phyloP scores from a whole-genome alignment of 441 rosid species.

The Erysimum cheiri region DNA sequence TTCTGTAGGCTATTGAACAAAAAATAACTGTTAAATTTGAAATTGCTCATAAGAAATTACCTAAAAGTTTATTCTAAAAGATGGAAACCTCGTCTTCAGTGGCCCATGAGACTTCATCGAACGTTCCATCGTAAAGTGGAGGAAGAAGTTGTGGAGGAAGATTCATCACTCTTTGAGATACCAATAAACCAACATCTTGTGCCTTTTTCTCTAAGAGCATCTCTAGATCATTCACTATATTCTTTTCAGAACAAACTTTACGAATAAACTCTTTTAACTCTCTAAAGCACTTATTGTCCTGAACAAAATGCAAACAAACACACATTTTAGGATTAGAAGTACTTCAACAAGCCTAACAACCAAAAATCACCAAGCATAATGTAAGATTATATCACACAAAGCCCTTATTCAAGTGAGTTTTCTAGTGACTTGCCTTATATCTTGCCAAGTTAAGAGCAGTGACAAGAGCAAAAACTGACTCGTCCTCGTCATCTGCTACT shows the following conservation, averaged over 20 bases:
- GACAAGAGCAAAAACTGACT: conserved; percentile 63
- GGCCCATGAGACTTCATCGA: conserved; percentile 87
- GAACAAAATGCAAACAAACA: conserved; percentile 24
- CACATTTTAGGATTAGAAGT: background rate
- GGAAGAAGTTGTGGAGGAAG: conserved; percentile 92
- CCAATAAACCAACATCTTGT: conserved; percentile 67
- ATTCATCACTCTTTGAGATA: conserved; percentile 84
- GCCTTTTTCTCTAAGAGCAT: conserved; percentile 59
- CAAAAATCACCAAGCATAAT: conserved; percentile 9
- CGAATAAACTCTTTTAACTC: conserved; percentile 70
- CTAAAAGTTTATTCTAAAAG: background rate
- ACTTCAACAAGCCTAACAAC: conserved; percentile 19
- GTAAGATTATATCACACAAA: no score
- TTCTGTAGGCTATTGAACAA: conserved; percentile 65
- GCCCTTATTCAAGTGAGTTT: background rate
- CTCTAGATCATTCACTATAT: conserved; percentile 48
- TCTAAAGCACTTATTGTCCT: conserved; percentile 65
- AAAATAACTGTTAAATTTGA: conserved; percentile 12
- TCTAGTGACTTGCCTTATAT: conserved; percentile 60
- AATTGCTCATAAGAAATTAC: conserved; percentile 1
- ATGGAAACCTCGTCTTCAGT: conserved; percentile 86
- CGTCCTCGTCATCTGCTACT: conserved; percentile 73
- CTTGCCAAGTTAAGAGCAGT: conserved; percentile 77
- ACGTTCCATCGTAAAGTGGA: conserved; percentile 76
- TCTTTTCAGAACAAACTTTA: conserved; percentile 58